Percentiles rank a stretch among this genome's conserved stretches.
These are phyloP conservation scores for Paracamarosporium sp. DNA, from an alignment of 2,329 filamentous ascomycete species.

Conservation along the genomic window DNA sequence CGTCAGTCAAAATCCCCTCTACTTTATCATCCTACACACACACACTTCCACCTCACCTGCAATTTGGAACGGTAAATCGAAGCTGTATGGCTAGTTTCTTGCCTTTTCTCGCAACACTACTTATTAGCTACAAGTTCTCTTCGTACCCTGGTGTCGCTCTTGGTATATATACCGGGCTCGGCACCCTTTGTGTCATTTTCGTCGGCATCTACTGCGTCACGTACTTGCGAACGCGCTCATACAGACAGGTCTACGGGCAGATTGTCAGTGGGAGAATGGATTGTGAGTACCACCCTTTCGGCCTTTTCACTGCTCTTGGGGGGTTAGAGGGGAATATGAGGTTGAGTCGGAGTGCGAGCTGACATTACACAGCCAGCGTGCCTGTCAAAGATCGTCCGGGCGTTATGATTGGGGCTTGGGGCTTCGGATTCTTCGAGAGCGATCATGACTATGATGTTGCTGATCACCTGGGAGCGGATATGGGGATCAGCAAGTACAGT, in stretches of 20 bases:
- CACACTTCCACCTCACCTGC: no score
- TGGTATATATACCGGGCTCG: neutral
- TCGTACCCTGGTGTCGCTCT: neutral
- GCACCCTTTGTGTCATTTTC: neutral
- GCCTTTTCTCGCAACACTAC: neutral
- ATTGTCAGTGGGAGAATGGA: neutral
- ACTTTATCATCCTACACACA: no score
- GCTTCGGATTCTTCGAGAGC: conserved; percentile 11
- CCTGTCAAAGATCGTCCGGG: neutral
- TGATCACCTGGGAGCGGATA: conserved; percentile 3
- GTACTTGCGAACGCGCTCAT: neutral
- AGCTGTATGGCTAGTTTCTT: neutral
- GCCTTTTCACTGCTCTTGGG: no score
- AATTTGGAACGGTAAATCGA: no score
- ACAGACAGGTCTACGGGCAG: neutral
- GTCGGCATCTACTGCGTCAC: neutral
- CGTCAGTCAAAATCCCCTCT: no score
- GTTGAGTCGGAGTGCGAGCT: neutral
- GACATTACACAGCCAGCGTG: neutral
- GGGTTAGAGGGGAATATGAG: neutral
- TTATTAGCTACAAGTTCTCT: neutral
- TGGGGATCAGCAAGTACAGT: conserved; percentile 3
- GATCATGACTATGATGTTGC: conserved; percentile 15
- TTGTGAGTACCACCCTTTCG: no score
- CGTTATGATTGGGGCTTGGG: conserved; percentile 9